Base-by-base conservation (phyloP, 352 stramenopile species). In the Blastocystis sp. region DNA sequence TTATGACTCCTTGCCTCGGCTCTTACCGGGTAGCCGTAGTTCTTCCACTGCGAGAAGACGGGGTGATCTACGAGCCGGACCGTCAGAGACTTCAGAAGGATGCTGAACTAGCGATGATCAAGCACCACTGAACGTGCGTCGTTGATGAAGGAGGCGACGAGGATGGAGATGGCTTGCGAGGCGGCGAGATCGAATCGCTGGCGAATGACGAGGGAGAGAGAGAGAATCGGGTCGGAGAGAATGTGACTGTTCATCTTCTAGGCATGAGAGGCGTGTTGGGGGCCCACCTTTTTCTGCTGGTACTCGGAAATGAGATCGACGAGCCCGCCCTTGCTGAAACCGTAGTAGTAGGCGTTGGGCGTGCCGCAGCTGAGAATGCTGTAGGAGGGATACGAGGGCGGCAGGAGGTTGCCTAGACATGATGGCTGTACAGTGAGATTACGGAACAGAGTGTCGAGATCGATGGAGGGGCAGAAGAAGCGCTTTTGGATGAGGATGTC, bases 281-380 rank as follows among this genome's bases (percentile, higher is more conserved):
- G 19, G 34, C 34, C 34, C 3, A 28, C 52, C 21, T 69, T 28
- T 7, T 34, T 38, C 42, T 21, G 6, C 17, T 52, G 65, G n/a
- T 59, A 42, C 42, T 84, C 45, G 3, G 45, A 3, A 7, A 84
- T 69, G 2, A 84, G 54, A 17, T 61, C 61, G 60, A 84, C 65
- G 38, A 84, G 61, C 2, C 74, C 74, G 42, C 74, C 74, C 14
- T 63, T 48, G 38, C 43, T 48, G 61, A 84, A 84, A 7, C 60
- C 60, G 34, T 68, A 59, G 45, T 43, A 62, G 40, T 84, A 84
- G 17, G 74, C 74, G 45, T 84, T 84, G 9, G 74, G 74, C 38
- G 74, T 84, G 6, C 74, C 74, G 45, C 74, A 84, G 34, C 52
- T 69, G n/a, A 84, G 24, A 34, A 84, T 69, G n/a, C 54, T 69